These are phyloP conservation scores for Ophiocordyceps camponoti-floridani DNA, from an alignment of 2,329 filamentous ascomycete species.

Conservation along the genomic window DNA sequence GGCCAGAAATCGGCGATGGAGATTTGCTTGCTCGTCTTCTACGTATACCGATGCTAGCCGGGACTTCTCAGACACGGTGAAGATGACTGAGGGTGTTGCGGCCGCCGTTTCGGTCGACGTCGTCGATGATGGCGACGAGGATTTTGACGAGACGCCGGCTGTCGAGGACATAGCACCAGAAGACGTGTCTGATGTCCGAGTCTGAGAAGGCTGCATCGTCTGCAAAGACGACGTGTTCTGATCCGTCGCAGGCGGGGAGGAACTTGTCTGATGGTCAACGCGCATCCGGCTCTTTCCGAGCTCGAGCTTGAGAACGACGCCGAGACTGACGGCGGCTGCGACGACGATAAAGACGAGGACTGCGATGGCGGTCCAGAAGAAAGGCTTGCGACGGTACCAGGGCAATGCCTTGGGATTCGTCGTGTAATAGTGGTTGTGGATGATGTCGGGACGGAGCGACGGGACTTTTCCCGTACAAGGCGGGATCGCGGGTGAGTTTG, in stretches of 20 bases:
- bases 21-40: neutral
- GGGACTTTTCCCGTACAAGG: neutral
- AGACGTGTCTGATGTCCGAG: neutral
- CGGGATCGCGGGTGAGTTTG: neutral
- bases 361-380: slow-evolving; percentile 2
- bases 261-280: neutral
- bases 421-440: slow-evolving; percentile 6
- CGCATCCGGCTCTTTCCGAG: neutral
- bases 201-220: neutral
- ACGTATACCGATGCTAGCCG: slow-evolving; percentile 5
- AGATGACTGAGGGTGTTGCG: slow-evolving; percentile 1
- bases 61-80: slow-evolving; percentile 4
- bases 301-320: slow-evolving; percentile 5
- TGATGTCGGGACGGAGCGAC: neutral
- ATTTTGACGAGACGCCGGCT: neutral
- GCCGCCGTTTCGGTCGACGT: neutral
- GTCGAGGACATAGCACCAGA: neutral
- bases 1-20: slow-evolving; percentile 4
- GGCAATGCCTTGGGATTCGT: neutral
- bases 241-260: neutral
- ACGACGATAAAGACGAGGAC: slow-evolving; percentile 2
- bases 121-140: neutral
- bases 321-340: slow-evolving; percentile 2
- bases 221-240: neutral
- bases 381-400: slow-evolving; percentile 5